Conservation (phyloP, 2,329 filamentous ascomycete species). For the Pseudocercospora ulei region DNA sequence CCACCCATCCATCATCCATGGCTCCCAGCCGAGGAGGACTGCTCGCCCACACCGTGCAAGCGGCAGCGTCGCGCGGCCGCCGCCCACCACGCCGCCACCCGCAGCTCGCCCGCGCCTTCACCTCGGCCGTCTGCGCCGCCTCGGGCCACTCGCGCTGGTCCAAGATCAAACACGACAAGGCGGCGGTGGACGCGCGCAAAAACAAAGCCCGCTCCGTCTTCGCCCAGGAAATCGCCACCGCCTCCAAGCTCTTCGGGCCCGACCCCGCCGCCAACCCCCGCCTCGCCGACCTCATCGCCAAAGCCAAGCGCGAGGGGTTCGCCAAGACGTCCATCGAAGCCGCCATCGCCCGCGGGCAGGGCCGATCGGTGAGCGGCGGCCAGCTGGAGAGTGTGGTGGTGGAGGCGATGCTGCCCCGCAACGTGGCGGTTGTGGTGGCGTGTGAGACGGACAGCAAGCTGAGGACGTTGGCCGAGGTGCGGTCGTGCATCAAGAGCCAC, state of each 20-base stretch:
- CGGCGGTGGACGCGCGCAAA: conserved; percentile 70
- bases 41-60: background rate
- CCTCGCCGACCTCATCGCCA: conserved; percentile 60
- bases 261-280: conserved; percentile 65
- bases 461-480: conserved; percentile 63
- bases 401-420: conserved; percentile 69
- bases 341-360: conserved; percentile 81
- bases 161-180: conserved; percentile 92
- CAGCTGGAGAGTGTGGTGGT: conserved; percentile 67
- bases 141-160: conserved; percentile 90
- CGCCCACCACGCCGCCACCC: conserved; percentile 17
- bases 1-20: too few species aligned
- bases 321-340: conserved; percentile 76
- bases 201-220: conserved; percentile 59
- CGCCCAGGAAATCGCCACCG: conserved; percentile 61
- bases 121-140: conserved; percentile 13
- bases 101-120: conserved; percentile 19
- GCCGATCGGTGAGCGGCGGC: conserved; percentile 62
- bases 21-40: conserved; percentile 32
- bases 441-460: conserved; percentile 73
- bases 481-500: conserved; percentile 58
- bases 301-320: conserved; percentile 75
- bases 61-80: background rate
- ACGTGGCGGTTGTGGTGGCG: conserved; percentile 68
- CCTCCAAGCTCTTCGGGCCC: conserved; percentile 68